These are phyloP conservation scores for Rubus idaeus DNA, from an alignment of 306 rosid species.

Conservation along the genomic window DNA sequence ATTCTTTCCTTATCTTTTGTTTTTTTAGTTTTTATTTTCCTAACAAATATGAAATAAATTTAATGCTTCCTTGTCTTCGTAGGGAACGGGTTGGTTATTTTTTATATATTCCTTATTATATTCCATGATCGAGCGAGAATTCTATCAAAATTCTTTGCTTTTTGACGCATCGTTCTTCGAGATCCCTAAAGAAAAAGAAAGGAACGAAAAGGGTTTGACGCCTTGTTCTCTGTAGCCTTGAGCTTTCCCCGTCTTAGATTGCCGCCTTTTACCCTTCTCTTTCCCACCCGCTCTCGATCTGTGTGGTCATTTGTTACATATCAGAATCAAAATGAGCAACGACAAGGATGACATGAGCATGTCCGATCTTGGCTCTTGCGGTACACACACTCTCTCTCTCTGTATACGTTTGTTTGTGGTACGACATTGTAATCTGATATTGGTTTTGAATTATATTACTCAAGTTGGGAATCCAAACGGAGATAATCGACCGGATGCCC, in stretches of 20 bases:
- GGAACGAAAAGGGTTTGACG: slow-evolving; percentile 36
- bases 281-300: neutral
- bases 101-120: too few species aligned
- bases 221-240: slow-evolving; percentile 20
- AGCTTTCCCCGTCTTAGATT: slow-evolving; percentile 43
- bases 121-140: too few species aligned
- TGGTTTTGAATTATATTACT: neutral
- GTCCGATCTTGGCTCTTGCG: slow-evolving; percentile 67
- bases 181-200: neutral
- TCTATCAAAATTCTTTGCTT: too few species aligned
- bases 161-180: too few species aligned
- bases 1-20: too few species aligned
- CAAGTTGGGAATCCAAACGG: slow-evolving; percentile 47
- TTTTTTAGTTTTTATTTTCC: too few species aligned
- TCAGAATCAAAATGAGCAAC: slow-evolving; percentile 53
- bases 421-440: slow-evolving; percentile 7
- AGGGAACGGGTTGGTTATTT: too few species aligned
- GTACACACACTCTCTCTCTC: neutral
- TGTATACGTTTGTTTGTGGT: neutral
- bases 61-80: too few species aligned
- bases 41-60: too few species aligned
- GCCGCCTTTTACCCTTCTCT: slow-evolving; percentile 11
- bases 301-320: neutral
- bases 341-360: slow-evolving; percentile 53
- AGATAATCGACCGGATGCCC: slow-evolving; percentile 57